Evolutionary conservation across 2,329 filamentous ascomycete genomes (phyloP).

Genomic region (Aureobasidium sp.): DNA sequence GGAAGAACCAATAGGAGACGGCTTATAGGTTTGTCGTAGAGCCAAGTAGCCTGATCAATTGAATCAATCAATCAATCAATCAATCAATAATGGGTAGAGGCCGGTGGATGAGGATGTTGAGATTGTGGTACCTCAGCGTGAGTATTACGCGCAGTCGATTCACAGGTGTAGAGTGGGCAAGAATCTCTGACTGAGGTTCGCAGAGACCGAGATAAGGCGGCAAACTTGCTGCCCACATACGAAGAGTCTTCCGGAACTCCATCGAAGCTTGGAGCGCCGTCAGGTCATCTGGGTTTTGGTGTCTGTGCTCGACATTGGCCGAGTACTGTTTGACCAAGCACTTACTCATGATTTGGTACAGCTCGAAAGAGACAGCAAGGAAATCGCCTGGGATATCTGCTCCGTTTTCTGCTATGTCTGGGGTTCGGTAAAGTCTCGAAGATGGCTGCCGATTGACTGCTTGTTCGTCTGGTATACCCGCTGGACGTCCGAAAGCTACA

Average conservation of each 20-base stretch:
- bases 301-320: conserved; percentile 32
- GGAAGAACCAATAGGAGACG: too few relatives aligned
- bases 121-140: conserved; percentile 33
- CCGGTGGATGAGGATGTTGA: conserved; percentile 34
- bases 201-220: background rate
- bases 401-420: background rate
- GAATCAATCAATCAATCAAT: too few relatives aligned
- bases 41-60: too few relatives aligned
- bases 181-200: conserved; percentile 1
- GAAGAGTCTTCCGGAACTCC: conserved; percentile 20
- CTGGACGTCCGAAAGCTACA: conserved; percentile 44
- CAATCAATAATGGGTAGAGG: too few relatives aligned
- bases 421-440: background rate
- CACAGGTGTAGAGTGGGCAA: background rate
- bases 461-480: conserved; percentile 34
- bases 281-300: conserved; percentile 23
- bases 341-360: background rate
- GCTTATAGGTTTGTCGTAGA: too few relatives aligned
- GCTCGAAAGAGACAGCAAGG: background rate
- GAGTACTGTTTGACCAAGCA: background rate
- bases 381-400: background rate
- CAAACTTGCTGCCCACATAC: background rate
- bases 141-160: conserved; percentile 36
- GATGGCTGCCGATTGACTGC: background rate
- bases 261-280: conserved; percentile 28